Base-by-base conservation (phyloP, 306 rosid species). In the Gastrolobium villosum region DNA sequence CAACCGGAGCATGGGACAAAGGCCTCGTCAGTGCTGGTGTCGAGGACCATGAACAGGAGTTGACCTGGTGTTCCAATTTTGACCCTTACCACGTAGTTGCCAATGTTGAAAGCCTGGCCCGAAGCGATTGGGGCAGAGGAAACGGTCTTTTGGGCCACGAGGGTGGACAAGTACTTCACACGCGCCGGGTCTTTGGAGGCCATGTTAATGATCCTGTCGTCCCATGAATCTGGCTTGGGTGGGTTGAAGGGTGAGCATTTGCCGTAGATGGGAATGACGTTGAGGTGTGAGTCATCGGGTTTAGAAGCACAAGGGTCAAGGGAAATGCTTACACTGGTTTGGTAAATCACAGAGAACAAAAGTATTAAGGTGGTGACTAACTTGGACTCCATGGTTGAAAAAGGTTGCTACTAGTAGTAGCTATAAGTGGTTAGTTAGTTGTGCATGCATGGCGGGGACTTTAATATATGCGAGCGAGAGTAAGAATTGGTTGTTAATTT, bases 211-310 rank as follows among this genome's bases (percentile, higher is more conserved):
- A 94, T 75, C 1, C 86, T 87, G 80, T 65, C 87, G 79, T 81
- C 81, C 91, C 85, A 87, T 1, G 98, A 77, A 11, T 86, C 89
- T 4, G 87, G 0, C 52, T 90, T 88, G 20, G 94, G 91, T 45
- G 88, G 82, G 70, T 74, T 79, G 86, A 92, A 87, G 10, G 98
- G 98, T 6, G 92, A 94, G 87, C 98, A 92, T 89, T 89, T 94
- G 70, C 98, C 83, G 41, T 86, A 92, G 62, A 91, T 76, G 65
- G 98, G 98, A 36, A 94, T 85, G 14, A 94, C 89, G 5, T 88
- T 84, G 60, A 94, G 88, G 55, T 79, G 88, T 5, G 86, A 70
- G 83, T 82, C 74, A 20, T 89, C 88, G 0, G 82, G 79, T 43
- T 81, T 75, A 3, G 91, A 66, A 35, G 86, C 79, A 74, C 97